A percentile compares a stretch with the other conserved stretches of the same genome.
Conservation (phyloP, 257 asterid genomes). For the Jacaranda mimosifolia region DNA sequence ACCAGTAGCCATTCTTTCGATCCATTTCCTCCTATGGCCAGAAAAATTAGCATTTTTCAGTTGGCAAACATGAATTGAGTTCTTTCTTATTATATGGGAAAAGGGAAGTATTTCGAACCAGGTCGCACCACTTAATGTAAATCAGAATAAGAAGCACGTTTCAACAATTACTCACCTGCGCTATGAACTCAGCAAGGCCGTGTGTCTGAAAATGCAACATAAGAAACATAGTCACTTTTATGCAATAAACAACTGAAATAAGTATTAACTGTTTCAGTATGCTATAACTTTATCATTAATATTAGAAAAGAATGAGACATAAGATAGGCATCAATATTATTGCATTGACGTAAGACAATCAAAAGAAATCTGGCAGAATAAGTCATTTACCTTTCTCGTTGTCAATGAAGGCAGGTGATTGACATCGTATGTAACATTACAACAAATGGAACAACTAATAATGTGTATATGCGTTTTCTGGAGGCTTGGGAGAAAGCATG, state of each 20-base stretch:
- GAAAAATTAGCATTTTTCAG: conserved; percentile 30
- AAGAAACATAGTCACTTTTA: conserved; percentile 35
- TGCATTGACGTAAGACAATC: background rate
- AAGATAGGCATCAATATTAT: conserved; percentile 4
- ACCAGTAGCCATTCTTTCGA: conserved; percentile 93
- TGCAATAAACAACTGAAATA: conserved; percentile 32
- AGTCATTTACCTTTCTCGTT: background rate
- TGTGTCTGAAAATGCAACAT: conserved; percentile 71
- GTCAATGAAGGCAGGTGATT: conserved; percentile 3
- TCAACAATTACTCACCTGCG: conserved; percentile 69
- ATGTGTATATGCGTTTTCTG: background rate
- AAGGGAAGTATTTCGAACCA: conserved; percentile 10
- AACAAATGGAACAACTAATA: background rate
- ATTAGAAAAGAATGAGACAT: background rate
- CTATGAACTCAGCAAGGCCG: conserved; percentile 93
- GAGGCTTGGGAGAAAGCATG: background rate
- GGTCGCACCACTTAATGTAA: background rate
- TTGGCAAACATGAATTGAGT: conserved; percentile 19
- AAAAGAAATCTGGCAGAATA: background rate
- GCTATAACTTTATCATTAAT: background rate
- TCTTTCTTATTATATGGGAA: conserved; percentile 17
- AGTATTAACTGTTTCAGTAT: background rate
- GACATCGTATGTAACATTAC: background rate
- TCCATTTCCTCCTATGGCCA: conserved; percentile 95
- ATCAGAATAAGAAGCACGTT: conserved; percentile 17